Conservation (phyloP, 2,329 filamentous ascomycete species). For the Cladosporium halotolerans region DNA sequence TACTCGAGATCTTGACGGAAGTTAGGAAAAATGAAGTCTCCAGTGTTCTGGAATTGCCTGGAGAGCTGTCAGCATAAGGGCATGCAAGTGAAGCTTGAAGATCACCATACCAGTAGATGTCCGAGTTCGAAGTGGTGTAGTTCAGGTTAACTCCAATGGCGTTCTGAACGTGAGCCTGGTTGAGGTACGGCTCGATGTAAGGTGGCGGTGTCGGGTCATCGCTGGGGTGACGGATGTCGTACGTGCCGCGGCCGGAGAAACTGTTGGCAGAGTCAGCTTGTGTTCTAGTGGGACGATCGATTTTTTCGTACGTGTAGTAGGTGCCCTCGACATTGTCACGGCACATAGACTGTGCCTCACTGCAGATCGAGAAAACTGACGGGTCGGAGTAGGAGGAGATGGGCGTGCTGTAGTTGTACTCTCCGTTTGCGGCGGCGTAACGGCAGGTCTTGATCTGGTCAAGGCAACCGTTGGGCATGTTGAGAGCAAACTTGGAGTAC, state of each 20-base stretch:
- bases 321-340: conserved; percentile 50
- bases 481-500: conserved; percentile 52
- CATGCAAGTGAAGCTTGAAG: too few relatives aligned
- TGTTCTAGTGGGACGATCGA: too few relatives aligned
- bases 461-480: conserved; percentile 43
- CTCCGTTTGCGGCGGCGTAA: conserved; percentile 32
- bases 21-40: conserved; percentile 59
- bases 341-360: conserved; percentile 50
- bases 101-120: conserved; percentile 46
- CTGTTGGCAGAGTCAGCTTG: conserved; percentile 12
- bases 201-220: conserved; percentile 56
- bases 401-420: conserved; percentile 17
- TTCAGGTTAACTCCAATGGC: conserved; percentile 56
- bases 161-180: conserved; percentile 48
- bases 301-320: conserved; percentile 43
- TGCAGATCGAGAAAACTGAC: conserved; percentile 38
- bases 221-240: conserved; percentile 54
- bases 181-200: conserved; percentile 59
- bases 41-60: conserved; percentile 45
- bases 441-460: conserved; percentile 48
- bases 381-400: conserved; percentile 6
- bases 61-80: conserved; percentile 27
- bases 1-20: conserved; percentile 40
- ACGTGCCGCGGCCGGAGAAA: conserved; percentile 49
- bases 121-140: conserved; percentile 45